phyloP scores from a whole-genome alignment of 768 basidiomycete genomes.

The Mycena alexandri region DNA sequence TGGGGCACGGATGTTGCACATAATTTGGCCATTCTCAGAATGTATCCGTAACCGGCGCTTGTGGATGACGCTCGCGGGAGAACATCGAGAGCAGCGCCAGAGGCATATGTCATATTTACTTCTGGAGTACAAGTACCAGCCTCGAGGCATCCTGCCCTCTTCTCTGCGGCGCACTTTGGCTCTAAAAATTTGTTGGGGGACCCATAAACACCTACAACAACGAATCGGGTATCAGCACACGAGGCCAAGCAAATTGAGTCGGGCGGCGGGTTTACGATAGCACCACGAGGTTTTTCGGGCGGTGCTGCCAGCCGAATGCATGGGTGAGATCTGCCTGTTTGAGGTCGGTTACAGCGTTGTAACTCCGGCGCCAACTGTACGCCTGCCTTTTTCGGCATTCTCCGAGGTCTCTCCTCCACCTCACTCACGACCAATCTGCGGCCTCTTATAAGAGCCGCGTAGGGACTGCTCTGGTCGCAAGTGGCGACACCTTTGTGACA shows the following conservation, averaged over 20 bases:
- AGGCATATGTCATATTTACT: background rate
- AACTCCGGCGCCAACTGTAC: conserved; percentile 13
- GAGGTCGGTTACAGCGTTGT: conserved; percentile 17
- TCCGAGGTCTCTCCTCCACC: conserved; percentile 29
- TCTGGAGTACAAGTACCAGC: conserved; percentile 10
- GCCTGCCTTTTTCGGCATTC: conserved; percentile 21
- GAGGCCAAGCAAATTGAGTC: conserved; percentile 22
- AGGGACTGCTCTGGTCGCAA: conserved; percentile 4
- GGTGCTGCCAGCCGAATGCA: background rate
- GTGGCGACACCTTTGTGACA: conserved; percentile 1
- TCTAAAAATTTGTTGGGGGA: conserved; percentile 22
- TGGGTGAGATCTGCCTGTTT: conserved; percentile 27
- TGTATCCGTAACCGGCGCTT: conserved; percentile 1
- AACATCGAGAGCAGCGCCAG: background rate
- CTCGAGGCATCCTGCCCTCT: conserved; percentile 8
- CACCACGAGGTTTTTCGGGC: conserved; percentile 22
- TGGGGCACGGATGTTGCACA: too few relatives aligned
- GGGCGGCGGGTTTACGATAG: conserved; percentile 4
- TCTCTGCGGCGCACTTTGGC: conserved; percentile 19
- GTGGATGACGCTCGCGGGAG: conserved; percentile 22
- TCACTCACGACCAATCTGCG: conserved; percentile 27
- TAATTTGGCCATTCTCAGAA: background rate
- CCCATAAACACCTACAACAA: conserved; percentile 32
- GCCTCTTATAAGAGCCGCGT: conserved; percentile 27
- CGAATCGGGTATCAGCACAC: conserved; percentile 25